Conservation (phyloP, 2,329 filamentous ascomycete genomes). For the Keithomyces neogunnii region DNA sequence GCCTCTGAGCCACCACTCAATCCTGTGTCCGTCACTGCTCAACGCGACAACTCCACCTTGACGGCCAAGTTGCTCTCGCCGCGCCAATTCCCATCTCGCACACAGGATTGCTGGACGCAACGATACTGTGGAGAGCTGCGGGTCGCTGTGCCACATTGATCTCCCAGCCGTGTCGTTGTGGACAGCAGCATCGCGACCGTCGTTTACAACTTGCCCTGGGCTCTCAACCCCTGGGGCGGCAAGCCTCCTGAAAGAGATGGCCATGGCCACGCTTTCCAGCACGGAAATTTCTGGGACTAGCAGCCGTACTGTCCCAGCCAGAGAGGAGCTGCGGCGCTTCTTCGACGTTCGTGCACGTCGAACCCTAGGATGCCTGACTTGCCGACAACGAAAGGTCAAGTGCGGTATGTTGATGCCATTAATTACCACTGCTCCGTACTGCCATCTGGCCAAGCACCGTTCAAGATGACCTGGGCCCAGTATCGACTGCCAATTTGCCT, state of each 20-base stretch:
- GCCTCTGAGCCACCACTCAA: background rate
- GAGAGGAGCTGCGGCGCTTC: constrained; percentile 5
- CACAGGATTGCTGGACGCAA: no score
- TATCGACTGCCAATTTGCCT: background rate
- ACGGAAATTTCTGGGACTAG: background rate
- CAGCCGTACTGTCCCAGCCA: constrained; percentile 3
- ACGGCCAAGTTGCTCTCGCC: background rate
- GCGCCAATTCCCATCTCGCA: background rate
- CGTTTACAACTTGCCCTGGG: background rate
- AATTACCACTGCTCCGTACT: background rate
- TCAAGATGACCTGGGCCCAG: background rate
- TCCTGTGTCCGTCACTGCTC: background rate
- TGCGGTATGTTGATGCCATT: constrained; percentile 1
- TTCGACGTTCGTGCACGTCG: constrained; percentile 5
- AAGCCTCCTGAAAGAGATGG: background rate
- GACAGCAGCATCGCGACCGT: background rate
- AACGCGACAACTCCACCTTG: background rate
- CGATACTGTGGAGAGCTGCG: constrained; percentile 1
- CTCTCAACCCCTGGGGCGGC: background rate
- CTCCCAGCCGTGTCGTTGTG: background rate
- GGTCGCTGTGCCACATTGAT: background rate
- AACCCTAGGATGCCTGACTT: constrained; percentile 4
- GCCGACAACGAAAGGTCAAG: constrained; percentile 6
- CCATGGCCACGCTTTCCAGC: background rate
- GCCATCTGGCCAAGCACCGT: background rate